Evolutionary conservation across 352 stramenopile genomes (phyloP), one percentile per base, ranked within the genome.

Genomic region (Phytophthora nicotianae): DNA sequence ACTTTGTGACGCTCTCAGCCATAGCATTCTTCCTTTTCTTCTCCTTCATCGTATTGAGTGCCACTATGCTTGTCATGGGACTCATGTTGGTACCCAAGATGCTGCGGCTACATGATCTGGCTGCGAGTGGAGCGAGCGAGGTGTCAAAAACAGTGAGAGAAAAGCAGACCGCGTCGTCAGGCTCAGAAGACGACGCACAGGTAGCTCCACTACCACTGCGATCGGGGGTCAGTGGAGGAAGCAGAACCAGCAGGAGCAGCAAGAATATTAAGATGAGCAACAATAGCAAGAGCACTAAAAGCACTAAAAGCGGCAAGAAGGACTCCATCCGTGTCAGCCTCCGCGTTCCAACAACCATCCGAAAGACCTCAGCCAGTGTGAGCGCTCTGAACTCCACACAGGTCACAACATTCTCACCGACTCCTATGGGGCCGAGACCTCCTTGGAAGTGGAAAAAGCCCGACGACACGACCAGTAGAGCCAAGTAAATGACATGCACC

Each of bases 51-150:
- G 43, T 79, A 7, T 32, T 78, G 27, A 56, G 65, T 4, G 53
- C 62, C 11, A 81, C 73, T 7, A 24, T 60, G 23, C 21, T 76
- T 7, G 73, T 79, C 4, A 71, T 79, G 14, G 57, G 42, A 0
- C 48, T 81, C 38, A 81, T 81, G 73, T 37, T 79, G 4, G 45
- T 79, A 1, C 73, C 73, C 7, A 80, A 78, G 24, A 51, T 79
- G 13, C 6, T 74, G 3, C 50, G 65, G 11, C 60, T 79, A 13
- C 56, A 69, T 14, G 68, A 70, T 2, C n/a, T 62, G 10, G 37
- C 26, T n/a, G 33, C 29, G 1, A 58, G 62, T 23, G 54, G 29
- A 3, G 5, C 29, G 14, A 71, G 46, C 21, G 48, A 65, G 6
- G 33, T 20, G 40, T 35, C 53, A 0, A 51, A 32, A 43, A 65